Base-by-base conservation (phyloP, 257 asterid species). In the Nicotiana obtusifolia region DNA sequence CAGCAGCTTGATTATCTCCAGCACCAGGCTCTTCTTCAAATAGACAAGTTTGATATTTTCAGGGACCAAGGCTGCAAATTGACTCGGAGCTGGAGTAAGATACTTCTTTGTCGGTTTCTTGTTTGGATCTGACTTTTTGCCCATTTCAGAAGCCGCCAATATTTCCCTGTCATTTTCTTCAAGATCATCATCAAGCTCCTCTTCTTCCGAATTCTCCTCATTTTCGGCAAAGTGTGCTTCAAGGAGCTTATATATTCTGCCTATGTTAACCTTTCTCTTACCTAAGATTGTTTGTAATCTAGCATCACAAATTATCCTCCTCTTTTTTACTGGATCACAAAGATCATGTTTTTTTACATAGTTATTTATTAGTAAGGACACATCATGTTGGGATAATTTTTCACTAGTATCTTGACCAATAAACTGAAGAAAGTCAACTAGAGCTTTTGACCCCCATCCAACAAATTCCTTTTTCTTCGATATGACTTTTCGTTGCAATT, bases 361-460 rank as follows among this genome's bases (percentile, higher is more conserved):
- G 31, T 69, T 86, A 56, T 83, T 60, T 67, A 95, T 83, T 56
- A 93, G 82, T 17, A 86, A 81, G 66, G 90, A 67, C 66, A 95
- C 98, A 26, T 90, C 94, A 49, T 57, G 81, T 86, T 87, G 93
- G 11, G 92, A 86, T 75, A 92, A 61, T 73, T 87, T 78, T 80
- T 82, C 65, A 31, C 59, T 69, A 10, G 92, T 89, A 73, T 83
- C 90, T 87, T 88, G 84, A 82, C 94, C 99, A 77, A 91, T 90
- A 41, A 90, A 90, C 56, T 81, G 68, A 56, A 95, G 94, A 82
- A 95, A 95, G 62, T 87, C 86, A 20, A 91, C 80, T 37, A 95
- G 99, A 81, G 93, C 53, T 67, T 73, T 89, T 35, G 99, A 92
- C 54, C 88, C 98, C 99, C 99, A 93, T 66, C 98, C 97, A 80